Evolutionary conservation across 2,329 filamentous ascomycete species (phyloP).

Genomic region (Claviceps sp.): DNA sequence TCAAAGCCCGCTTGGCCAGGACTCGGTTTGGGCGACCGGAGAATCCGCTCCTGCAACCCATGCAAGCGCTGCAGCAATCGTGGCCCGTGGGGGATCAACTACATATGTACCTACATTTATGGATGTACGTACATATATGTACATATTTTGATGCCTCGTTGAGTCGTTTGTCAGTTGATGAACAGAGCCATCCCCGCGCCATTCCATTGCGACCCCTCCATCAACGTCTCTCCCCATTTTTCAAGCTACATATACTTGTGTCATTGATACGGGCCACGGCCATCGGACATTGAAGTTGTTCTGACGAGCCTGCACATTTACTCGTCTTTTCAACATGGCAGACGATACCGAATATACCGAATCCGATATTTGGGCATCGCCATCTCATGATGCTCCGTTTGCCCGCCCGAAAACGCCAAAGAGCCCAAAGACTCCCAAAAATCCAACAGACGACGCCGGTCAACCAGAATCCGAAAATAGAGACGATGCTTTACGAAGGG

Average conservation of each 20-base stretch:
- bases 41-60: not conserved
- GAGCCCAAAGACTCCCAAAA: constrained; percentile 35
- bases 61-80: not conserved
- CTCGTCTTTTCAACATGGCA: constrained; percentile 21
- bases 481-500: constrained; percentile 60
- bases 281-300: not conserved
- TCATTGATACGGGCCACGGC: not conserved
- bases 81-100: no score
- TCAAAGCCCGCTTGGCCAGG: not conserved
- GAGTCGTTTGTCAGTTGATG: no score
- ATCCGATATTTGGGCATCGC: constrained; percentile 35
- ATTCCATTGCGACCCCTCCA: not conserved
- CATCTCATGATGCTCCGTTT: constrained; percentile 19
- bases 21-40: no score
- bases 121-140: no score
- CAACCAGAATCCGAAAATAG: constrained; percentile 42
- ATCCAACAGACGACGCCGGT: constrained; percentile 26
- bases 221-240: not conserved
- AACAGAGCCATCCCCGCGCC: not conserved
- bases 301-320: not conserved
- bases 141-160: not conserved
- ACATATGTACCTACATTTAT: no score
- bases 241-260: not conserved
- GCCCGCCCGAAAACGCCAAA: constrained; percentile 26
- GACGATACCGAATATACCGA: constrained; percentile 33